These are phyloP conservation scores for Salix suchowensis DNA, from an alignment of 345 rosid species.

Conservation along the genomic window DNA sequence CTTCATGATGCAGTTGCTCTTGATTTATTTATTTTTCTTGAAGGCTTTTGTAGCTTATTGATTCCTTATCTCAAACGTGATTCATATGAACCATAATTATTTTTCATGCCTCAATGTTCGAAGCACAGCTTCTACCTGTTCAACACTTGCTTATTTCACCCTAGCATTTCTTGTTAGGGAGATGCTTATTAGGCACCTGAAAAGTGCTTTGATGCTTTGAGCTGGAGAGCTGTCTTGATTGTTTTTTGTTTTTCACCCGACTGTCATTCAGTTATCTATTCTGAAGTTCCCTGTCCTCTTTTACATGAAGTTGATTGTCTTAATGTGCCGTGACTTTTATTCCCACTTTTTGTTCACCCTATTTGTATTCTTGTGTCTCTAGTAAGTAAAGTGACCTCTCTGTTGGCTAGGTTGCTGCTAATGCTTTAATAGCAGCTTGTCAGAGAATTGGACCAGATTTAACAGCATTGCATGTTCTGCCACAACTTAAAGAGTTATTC, in stretches of 20 bases:
- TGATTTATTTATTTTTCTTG: background rate
- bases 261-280: background rate
- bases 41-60: background rate
- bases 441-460: constrained; percentile 88
- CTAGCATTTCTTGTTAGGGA: background rate
- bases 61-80: background rate
- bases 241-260: background rate
- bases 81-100: background rate
- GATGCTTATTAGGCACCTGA: background rate
- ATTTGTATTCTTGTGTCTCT: constrained; percentile 4
- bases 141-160: background rate
- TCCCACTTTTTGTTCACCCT: background rate
- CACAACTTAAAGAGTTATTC: constrained; percentile 83
- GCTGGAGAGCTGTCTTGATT: background rate
- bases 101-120: background rate
- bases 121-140: background rate
- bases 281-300: background rate
- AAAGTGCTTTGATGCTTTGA: background rate
- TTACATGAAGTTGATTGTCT: background rate
- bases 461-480: constrained; percentile 79
- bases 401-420: constrained; percentile 66
- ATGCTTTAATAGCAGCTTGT: constrained; percentile 65
- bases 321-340: background rate
- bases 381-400: background rate
- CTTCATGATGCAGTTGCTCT: constrained; percentile 6